These are phyloP conservation scores for Mycena sanguinolenta DNA, from an alignment of 768 basidiomycete genomes.

Conservation along the genomic window DNA sequence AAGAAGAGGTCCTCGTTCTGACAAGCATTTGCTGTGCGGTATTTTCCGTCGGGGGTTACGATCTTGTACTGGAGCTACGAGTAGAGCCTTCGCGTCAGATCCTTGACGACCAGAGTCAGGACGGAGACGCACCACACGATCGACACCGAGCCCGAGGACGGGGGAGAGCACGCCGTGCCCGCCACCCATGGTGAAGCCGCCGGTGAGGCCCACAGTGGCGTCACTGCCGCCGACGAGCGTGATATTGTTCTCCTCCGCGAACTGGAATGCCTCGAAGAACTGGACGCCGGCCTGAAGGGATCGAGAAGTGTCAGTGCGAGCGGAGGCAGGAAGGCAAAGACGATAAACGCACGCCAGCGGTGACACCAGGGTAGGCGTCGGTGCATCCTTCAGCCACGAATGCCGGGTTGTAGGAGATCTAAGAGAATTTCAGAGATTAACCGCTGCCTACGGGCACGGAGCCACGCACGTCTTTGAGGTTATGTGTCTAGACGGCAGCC, in stretches of 20 bases:
- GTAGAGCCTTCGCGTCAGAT: no score
- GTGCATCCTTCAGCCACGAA: constrained; percentile 55
- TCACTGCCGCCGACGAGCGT: constrained; percentile 62
- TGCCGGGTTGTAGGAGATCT: constrained; percentile 51
- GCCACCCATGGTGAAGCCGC: constrained; percentile 55
- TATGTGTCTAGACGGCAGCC: constrained; percentile 49
- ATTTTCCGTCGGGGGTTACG: constrained; percentile 65
- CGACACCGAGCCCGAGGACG: constrained; percentile 53
- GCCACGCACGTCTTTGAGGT: constrained; percentile 50
- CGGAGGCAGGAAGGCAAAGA: neutral
- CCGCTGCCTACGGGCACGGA: no score
- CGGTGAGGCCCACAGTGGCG: constrained; percentile 55
- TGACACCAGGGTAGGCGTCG: constrained; percentile 47
- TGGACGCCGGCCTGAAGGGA: constrained; percentile 55
- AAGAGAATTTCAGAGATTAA: no score
- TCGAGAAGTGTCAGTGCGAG: neutral
- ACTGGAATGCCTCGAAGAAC: constrained; percentile 58
- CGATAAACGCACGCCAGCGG: constrained; percentile 50
- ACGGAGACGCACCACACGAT: no score
- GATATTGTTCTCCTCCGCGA: constrained; percentile 59
- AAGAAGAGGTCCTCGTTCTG: constrained; percentile 68
- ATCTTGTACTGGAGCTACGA: constrained; percentile 62
- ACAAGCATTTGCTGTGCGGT: constrained; percentile 60
- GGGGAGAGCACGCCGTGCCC: constrained; percentile 60
- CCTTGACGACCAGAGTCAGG: no score